phyloP scores from a whole-genome alignment of 2,329 filamentous ascomycete genomes.

The Cladosporium austrohemisphaericum region DNA sequence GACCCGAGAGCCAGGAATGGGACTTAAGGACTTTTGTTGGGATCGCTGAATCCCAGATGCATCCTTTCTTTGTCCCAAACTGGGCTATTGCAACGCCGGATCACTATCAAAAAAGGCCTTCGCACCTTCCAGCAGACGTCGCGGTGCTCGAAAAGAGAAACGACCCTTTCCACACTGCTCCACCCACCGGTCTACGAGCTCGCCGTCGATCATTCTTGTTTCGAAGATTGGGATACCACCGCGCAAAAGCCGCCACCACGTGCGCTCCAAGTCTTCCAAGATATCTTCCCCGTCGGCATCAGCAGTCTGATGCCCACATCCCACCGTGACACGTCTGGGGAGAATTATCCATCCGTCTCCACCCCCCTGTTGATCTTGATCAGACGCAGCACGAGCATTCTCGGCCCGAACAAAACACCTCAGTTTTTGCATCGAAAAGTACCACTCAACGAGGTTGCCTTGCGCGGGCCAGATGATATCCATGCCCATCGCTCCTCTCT shows the following conservation, averaged over 20 bases:
- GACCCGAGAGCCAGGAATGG: conserved; percentile 29
- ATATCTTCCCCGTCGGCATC: conserved; percentile 37
- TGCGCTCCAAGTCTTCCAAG: conserved; percentile 32
- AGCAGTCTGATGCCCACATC: conserved; percentile 38
- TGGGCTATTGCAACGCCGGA: too few species aligned
- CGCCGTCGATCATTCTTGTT: conserved; percentile 29
- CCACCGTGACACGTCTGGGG: conserved; percentile 26
- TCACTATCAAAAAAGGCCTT: conserved; percentile 34
- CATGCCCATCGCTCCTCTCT: conserved; percentile 33
- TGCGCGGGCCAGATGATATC: conserved; percentile 40
- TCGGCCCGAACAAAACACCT: conserved; percentile 33
- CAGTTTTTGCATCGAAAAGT: conserved; percentile 35
- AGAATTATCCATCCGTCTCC: conserved; percentile 23
- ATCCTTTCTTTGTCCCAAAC: too few species aligned
- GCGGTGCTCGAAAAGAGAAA: conserved; percentile 37
- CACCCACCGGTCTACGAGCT: conserved; percentile 36
- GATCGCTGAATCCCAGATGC: too few species aligned
- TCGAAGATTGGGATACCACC: conserved; percentile 34
- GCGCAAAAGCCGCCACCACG: conserved; percentile 34
- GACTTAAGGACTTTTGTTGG: conserved; percentile 21
- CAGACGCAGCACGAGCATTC: conserved; percentile 26
- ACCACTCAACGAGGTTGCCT: conserved; percentile 39
- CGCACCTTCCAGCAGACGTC: conserved; percentile 29
- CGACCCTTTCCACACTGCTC: conserved; percentile 30
- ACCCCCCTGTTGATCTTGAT: conserved; percentile 21